Conservation (phyloP, 345 rosid species). For the Eucalyptus paniculata region DNA sequence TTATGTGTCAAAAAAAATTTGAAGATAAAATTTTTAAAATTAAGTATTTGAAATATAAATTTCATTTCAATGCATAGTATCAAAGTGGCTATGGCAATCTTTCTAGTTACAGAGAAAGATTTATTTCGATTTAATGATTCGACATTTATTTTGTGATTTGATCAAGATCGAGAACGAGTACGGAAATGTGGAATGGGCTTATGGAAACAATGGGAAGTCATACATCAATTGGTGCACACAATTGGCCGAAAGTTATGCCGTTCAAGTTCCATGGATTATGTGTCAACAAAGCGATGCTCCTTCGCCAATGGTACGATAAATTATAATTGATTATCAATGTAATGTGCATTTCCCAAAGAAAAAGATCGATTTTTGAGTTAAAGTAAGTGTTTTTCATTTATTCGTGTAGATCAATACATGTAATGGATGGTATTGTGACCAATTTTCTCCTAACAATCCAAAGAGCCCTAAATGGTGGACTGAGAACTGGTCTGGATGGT, state of each 20-base stretch:
- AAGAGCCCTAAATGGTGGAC: constrained; percentile 34
- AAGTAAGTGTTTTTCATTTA: neutral
- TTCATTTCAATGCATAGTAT: neutral
- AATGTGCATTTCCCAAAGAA: neutral
- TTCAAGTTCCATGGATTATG: constrained; percentile 37
- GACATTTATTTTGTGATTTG: neutral
- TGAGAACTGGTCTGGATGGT: constrained; percentile 40
- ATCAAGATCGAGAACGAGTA: constrained; percentile 35
- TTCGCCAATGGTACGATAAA: neutral
- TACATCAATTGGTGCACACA: constrained; percentile 26
- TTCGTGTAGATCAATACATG: constrained; percentile 16
- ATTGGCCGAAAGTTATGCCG: constrained; percentile 4
- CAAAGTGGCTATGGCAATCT: neutral
- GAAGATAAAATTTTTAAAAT: neutral
- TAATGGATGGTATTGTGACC: constrained; percentile 30
- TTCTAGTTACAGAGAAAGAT: neutral
- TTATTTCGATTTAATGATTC: neutral
- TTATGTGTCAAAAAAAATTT: neutral
- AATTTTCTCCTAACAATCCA: constrained; percentile 1
- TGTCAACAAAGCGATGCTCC: constrained; percentile 34
- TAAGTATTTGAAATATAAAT: too few relatives aligned
- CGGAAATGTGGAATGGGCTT: constrained; percentile 6
- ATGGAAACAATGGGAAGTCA: constrained; percentile 14
- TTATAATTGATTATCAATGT: neutral
- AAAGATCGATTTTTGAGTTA: neutral